phyloP scores from a whole-genome alignment of 2,329 filamentous ascomycete genomes.

The Colletotrichum lindemuthianum region DNA sequence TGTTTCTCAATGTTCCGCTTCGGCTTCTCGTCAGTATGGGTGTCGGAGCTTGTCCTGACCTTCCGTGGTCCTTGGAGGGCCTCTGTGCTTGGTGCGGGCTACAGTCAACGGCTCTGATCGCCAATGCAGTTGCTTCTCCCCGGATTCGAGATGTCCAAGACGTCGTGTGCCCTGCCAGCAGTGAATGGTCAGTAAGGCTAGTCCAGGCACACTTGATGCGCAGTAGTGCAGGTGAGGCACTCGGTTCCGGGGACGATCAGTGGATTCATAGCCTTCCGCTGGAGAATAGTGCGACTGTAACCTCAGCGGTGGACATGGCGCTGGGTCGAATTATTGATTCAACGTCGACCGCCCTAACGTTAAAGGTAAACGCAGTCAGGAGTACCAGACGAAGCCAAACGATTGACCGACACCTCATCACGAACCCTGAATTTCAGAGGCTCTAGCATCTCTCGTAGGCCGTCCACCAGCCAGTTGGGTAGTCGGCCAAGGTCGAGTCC shows the following conservation, averaged over 20 bases:
- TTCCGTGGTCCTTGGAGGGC: conserved; percentile 2
- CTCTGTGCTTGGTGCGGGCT: not conserved
- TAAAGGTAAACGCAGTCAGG: conserved; percentile 5
- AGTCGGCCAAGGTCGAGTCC: not conserved
- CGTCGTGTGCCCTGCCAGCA: conserved; percentile 9
- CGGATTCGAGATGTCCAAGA: not conserved
- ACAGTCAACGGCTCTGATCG: too few species aligned
- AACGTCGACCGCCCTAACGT: conserved; percentile 2
- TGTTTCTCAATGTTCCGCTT: conserved; percentile 15
- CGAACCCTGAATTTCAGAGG: too few species aligned
- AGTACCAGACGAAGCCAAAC: not conserved
- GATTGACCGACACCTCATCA: not conserved
- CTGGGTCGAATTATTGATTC: conserved; percentile 23
- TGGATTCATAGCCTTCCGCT: conserved; percentile 34
- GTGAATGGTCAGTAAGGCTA: conserved; percentile 34
- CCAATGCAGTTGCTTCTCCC: conserved; percentile 12
- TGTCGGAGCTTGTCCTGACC: conserved; percentile 32
- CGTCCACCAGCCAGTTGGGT: not conserved
- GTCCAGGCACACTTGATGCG: too few species aligned
- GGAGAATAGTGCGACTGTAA: conserved; percentile 36
- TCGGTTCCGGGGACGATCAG: conserved; percentile 34
- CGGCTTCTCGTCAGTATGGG: conserved; percentile 1
- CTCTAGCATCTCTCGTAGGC: too few species aligned
- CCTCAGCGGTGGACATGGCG: conserved; percentile 27
- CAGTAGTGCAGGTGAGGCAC: conserved; percentile 37